Evolutionary conservation across 1,284 basidiomycete species (phyloP).

Genomic region (Ceratobasidium sp.): DNA sequence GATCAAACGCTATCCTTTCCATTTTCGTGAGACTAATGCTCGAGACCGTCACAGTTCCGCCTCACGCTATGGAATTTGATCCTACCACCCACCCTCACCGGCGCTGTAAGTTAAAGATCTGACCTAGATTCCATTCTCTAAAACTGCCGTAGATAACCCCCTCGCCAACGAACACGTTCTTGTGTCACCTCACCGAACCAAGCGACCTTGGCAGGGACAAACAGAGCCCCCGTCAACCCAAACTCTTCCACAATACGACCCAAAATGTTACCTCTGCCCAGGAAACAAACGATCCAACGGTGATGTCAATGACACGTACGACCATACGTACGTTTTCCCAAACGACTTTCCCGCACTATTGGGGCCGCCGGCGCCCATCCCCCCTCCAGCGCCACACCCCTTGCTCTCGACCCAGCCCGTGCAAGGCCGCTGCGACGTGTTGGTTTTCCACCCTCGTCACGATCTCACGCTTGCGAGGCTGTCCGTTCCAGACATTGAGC

Average conservation of each 20-base stretch:
- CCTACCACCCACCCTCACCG: constrained; percentile 73
- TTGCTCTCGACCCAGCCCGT: constrained; percentile 76
- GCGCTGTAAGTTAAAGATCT: constrained; percentile 58
- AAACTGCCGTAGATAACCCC: constrained; percentile 66
- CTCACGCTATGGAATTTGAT: constrained; percentile 57
- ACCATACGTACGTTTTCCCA: constrained; percentile 68
- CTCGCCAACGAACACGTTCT: constrained; percentile 80
- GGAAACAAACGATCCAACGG: constrained; percentile 85
- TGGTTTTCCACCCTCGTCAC: constrained; percentile 90
- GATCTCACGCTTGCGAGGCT: constrained; percentile 89
- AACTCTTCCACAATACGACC: constrained; percentile 72
- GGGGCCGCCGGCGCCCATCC: constrained; percentile 60
- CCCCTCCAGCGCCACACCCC: constrained; percentile 60
- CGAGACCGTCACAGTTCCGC: constrained; percentile 31
- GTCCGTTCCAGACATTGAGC: constrained; percentile 63
- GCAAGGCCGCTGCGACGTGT: constrained; percentile 85
- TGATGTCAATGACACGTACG: constrained; percentile 71
- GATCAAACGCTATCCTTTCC: background rate
- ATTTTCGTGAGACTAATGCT: constrained; percentile 23
- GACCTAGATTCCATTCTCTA: background rate
- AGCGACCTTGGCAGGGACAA: constrained; percentile 86
- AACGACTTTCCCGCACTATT: constrained; percentile 90
- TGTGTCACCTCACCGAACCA: constrained; percentile 83
- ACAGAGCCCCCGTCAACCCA: constrained; percentile 67
- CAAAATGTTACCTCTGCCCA: constrained; percentile 88